Evolutionary conservation across 768 basidiomycete genomes (phyloP).

Genomic region (Pholiota microspora): DNA sequence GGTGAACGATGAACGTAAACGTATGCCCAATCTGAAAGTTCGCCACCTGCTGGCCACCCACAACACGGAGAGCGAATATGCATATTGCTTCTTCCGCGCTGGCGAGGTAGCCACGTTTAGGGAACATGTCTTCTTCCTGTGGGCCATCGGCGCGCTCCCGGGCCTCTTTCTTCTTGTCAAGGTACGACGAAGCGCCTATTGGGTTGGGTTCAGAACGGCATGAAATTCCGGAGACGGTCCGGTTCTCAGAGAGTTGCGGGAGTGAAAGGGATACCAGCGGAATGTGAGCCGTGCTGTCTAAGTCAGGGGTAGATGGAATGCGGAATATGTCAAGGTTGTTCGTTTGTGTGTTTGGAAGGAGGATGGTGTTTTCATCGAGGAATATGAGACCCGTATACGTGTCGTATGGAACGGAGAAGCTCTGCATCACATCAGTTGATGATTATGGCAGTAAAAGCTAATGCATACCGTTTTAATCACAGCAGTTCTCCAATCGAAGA

Average conservation of each 20-base stretch:
- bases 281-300: not conserved
- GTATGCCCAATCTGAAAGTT: constrained; percentile 6
- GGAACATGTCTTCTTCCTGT: constrained; percentile 10
- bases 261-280: constrained; percentile 4
- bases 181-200: constrained; percentile 1
- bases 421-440: not conserved
- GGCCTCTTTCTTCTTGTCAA: not conserved
- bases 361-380: constrained; percentile 4
- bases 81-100: constrained; percentile 19
- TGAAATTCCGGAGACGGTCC: not conserved
- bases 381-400: constrained; percentile 7
- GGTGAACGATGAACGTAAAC: constrained; percentile 2
- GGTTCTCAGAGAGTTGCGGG: constrained; percentile 1
- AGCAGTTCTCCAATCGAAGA: constrained; percentile 46
- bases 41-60: not conserved
- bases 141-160: constrained; percentile 1
- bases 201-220: constrained; percentile 8
- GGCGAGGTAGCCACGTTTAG: constrained; percentile 21
- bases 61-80: constrained; percentile 13
- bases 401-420: constrained; percentile 1
- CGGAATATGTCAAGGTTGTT: constrained; percentile 9
- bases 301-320: constrained; percentile 5
- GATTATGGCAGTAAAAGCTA: not conserved
- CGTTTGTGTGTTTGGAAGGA: constrained; percentile 4
- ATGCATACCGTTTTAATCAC: constrained; percentile 32